These are phyloP conservation scores for Elsinoe australis DNA, from an alignment of 2,329 filamentous ascomycete genomes.

Conservation along the genomic window DNA sequence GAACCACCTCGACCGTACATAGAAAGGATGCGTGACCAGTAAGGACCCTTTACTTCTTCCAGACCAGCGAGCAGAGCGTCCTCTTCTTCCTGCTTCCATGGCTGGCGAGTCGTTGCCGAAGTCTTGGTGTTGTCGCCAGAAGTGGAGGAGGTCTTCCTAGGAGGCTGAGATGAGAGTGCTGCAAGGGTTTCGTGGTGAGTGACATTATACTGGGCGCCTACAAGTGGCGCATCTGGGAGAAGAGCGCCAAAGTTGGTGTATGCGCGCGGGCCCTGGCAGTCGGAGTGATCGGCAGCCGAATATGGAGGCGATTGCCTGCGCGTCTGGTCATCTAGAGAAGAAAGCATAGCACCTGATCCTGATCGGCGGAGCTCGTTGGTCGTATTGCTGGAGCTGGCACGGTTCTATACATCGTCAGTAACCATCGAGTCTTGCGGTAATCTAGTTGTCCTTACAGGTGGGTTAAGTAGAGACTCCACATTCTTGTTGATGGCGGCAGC, in stretches of 20 bases:
- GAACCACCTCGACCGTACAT: slow-evolving; percentile 75
- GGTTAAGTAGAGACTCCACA: slow-evolving; percentile 40
- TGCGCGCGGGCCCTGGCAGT: neutral
- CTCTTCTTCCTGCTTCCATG: slow-evolving; percentile 85
- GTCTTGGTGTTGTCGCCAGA: slow-evolving; percentile 32
- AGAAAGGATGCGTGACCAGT: slow-evolving; percentile 86
- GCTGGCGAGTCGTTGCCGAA: slow-evolving; percentile 45
- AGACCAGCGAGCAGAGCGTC: slow-evolving; percentile 83
- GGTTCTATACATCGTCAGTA: slow-evolving; percentile 1
- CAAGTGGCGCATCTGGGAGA: neutral
- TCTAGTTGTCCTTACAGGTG: slow-evolving; percentile 21
- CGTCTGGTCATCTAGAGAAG: slow-evolving; percentile 4
- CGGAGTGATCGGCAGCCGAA: neutral
- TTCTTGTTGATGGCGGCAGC: slow-evolving; percentile 52
- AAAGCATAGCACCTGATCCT: too few relatives aligned
- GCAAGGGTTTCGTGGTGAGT: neutral
- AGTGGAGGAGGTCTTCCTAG: slow-evolving; percentile 48
- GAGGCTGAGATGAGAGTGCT: slow-evolving; percentile 22
- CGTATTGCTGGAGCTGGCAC: slow-evolving; percentile 6
- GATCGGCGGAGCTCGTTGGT: neutral
- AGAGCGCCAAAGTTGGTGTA: slow-evolving; percentile 13
- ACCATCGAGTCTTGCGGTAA: neutral
- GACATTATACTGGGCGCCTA: neutral
- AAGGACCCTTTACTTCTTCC: slow-evolving; percentile 80
- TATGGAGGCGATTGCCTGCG: neutral